Base-by-base conservation (phyloP, 1,139 yeast species). In the Scheffersomyces segobiensis region DNA sequence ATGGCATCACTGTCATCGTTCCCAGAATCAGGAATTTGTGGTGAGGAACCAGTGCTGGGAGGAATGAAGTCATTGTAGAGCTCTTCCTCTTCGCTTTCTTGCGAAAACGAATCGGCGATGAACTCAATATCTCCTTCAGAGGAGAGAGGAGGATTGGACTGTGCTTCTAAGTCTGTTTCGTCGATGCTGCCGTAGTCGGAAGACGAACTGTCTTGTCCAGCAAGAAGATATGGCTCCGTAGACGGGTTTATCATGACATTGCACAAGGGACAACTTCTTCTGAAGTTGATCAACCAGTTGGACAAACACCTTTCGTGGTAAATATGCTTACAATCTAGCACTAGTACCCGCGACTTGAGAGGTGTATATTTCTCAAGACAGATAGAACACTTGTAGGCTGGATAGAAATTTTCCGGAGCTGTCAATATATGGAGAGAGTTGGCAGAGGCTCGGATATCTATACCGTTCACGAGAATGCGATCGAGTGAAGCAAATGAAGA, bases 201-300 rank as follows among this genome's bases (percentile, higher is more conserved):
- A 14, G 50, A 54, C 12, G 61, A 49, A 32, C 62, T 46, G 39
- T 60, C 63, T 60, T 66, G 69, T 49, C 70, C 69, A 47, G 69
- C 70, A 63, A 70, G 69, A 56, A 73, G 60, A 58, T 56, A 51
- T 12, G 59, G 59, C 7, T 53, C 52, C 17, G 56, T 54, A 18
- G 46, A 39, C n/a, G 55, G 58, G n/a, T 59, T 64, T 32, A 76
- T 64, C 8, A 68, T 59, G 22, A 72, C 67, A 62, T 80, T 80
- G 63, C 84, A 80, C 61, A 80, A 72, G 0, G 84, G 84, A 64
- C 84, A 80, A 57, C 78, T 76, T 58, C 82, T 67, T 54, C 73
- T 71, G 65, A 80, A 80, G 63, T 80, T 79, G 32, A 80, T 75
- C 53, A 80, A 69, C 84, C 84, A 80, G 61, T 79, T 80, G 21